Percentiles rank a stretch among this genome's conserved stretches.
These are phyloP conservation scores for Ramularia endophylla DNA, from an alignment of 2,329 filamentous ascomycete species.

Conservation along the genomic window DNA sequence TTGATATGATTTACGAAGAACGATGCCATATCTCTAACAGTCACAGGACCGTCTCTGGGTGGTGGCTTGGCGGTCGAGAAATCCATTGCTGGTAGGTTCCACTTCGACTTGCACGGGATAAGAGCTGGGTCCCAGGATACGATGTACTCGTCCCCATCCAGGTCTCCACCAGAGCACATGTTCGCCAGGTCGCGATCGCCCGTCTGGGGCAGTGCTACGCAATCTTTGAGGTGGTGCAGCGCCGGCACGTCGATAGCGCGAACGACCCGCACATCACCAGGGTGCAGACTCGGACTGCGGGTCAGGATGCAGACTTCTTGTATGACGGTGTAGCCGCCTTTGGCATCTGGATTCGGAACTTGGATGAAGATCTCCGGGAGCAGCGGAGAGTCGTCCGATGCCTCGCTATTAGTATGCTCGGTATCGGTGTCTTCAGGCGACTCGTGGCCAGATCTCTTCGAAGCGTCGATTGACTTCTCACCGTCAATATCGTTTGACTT, in stretches of 20 bases:
- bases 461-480: constrained; percentile 44
- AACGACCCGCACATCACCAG: constrained; percentile 85
- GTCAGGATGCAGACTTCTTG: constrained; percentile 76
- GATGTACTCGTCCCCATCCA: constrained; percentile 94
- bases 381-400: constrained; percentile 14
- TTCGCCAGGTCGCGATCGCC: constrained; percentile 81
- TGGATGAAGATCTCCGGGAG: constrained; percentile 89
- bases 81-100: constrained; percentile 73
- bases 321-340: constrained; percentile 58
- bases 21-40: constrained; percentile 64
- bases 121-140: constrained; percentile 82
- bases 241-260: constrained; percentile 68
- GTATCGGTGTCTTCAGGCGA: too few species aligned
- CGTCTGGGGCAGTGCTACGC: constrained; percentile 77
- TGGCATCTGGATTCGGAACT: constrained; percentile 49
- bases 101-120: constrained; percentile 52
- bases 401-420: constrained; percentile 37
- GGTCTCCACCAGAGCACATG: constrained; percentile 94
- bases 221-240: constrained; percentile 73
- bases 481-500: not conserved
- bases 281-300: constrained; percentile 88
- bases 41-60: constrained; percentile 57
- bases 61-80: constrained; percentile 57
- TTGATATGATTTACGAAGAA: constrained; percentile 95
- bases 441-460: too few species aligned